Evolutionary conservation across 2,329 filamentous ascomycete species (phyloP).

Genomic region (Nothomitra cinnamomea): DNA sequence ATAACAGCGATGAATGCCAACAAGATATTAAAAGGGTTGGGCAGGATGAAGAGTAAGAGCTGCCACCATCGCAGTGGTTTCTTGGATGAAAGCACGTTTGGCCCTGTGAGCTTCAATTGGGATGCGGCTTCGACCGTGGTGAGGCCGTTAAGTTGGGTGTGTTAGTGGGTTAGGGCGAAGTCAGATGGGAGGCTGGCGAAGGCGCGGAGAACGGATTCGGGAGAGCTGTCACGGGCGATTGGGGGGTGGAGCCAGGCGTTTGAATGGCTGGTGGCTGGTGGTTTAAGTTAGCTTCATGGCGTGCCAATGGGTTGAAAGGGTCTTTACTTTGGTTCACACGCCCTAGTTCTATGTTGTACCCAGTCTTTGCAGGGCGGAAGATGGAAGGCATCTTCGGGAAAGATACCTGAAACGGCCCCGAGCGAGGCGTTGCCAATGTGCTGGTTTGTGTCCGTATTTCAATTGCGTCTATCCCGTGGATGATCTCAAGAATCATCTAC

Average conservation of each 20-base stretch:
- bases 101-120: background rate
- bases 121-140: background rate
- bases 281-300: no score
- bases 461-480: no score
- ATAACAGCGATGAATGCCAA: constrained; percentile 4
- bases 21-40: constrained; percentile 5
- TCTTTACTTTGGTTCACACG: no score
- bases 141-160: background rate
- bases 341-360: no score
- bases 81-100: background rate
- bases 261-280: no score
- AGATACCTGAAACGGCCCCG: no score
- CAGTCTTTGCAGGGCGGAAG: no score
- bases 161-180: background rate
- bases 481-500: no score
- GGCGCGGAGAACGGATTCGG: background rate
- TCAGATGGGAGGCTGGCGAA: background rate
- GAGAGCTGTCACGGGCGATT: background rate
- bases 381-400: no score
- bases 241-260: background rate
- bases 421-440: no score
- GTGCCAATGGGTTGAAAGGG: no score
- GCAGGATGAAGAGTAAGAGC: background rate
- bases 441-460: no score
- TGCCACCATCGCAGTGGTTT: constrained; percentile 4